A percentile compares a stretch with the other conserved stretches of the same genome.
Evolutionary conservation across 805 yeast genomes (phyloP).

Genomic region (Starmerella scarabaei): DNA sequence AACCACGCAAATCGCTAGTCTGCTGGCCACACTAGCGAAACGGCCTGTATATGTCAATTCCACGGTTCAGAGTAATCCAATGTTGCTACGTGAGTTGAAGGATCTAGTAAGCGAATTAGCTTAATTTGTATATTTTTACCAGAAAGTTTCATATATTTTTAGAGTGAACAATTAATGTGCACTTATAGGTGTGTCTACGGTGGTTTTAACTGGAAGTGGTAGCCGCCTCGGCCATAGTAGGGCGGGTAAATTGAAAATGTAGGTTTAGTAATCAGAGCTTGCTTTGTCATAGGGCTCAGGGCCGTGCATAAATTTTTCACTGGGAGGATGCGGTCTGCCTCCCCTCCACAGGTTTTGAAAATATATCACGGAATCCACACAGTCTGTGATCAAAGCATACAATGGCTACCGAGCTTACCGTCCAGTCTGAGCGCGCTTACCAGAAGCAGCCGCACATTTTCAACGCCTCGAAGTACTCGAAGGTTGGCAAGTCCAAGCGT

Average conservation of each 20-base stretch:
- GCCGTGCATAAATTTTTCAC: constrained; percentile 10
- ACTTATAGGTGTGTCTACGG: background rate
- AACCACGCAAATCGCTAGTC: constrained; percentile 14
- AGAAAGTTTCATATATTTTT: background rate
- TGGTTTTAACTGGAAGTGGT: background rate
- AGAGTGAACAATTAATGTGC: background rate
- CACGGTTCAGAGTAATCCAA: constrained; percentile 7
- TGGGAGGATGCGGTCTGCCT: background rate
- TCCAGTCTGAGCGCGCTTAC: constrained; percentile 99
- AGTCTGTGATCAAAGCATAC: constrained; percentile 17
- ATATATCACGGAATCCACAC: constrained; percentile 11
- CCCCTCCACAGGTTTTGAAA: too few species aligned
- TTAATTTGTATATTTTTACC: background rate
- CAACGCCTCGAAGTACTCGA: constrained; percentile 97
- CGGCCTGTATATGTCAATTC: constrained; percentile 20
- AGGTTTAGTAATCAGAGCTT: background rate
- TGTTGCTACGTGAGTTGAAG: constrained; percentile 5
- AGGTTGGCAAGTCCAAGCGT: constrained; percentile 99
- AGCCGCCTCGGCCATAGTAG: too few species aligned
- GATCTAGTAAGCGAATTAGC: background rate
- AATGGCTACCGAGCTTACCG: constrained; percentile 99
- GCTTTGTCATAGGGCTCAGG: constrained; percentile 21
- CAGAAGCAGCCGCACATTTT: constrained; percentile 99
- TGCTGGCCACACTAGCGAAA: constrained; percentile 12
- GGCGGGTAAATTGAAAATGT: background rate